Evolutionary conservation across 148 eudicot genomes (phyloP).

Genomic region (Beta vulgaris): DNA sequence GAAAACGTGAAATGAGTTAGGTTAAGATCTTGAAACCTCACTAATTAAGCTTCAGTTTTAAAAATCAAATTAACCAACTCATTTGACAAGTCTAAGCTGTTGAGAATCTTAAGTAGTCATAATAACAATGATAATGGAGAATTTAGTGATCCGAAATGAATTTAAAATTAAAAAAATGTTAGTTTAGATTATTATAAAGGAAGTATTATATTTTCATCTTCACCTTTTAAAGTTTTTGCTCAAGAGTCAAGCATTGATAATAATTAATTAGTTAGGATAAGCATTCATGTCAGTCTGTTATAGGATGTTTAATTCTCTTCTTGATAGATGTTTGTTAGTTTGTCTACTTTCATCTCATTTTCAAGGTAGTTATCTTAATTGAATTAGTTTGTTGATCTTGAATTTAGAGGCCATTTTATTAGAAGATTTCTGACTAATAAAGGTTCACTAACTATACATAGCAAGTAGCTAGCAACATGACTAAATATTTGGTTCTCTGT

Average conservation of each 20-base stretch:
- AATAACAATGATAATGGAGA: too few relatives aligned
- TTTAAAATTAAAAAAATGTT: too few relatives aligned
- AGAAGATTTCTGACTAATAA: background rate
- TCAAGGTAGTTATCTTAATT: conserved; percentile 2
- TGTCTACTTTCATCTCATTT: conserved; percentile 6
- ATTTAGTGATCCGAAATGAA: too few relatives aligned
- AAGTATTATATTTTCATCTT: too few relatives aligned
- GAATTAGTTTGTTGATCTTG: background rate
- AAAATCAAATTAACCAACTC: too few relatives aligned
- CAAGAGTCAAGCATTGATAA: too few relatives aligned
- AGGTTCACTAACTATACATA: background rate
- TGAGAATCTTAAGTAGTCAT: too few relatives aligned
- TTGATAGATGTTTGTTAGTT: background rate
- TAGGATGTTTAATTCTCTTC: background rate
- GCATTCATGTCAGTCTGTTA: conserved; percentile 5
- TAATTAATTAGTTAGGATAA: conserved; percentile 3
- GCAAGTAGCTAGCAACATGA: background rate
- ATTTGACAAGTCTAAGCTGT: too few relatives aligned
- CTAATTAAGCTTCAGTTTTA: too few relatives aligned
- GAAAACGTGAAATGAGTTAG: too few relatives aligned
- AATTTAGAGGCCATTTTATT: background rate
- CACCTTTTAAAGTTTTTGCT: background rate
- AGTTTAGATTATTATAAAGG: too few relatives aligned
- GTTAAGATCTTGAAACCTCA: too few relatives aligned
- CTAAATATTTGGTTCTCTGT: background rate